These are phyloP conservation scores for Lotus japonicus DNA, from an alignment of 306 rosid genomes.

Conservation along the genomic window DNA sequence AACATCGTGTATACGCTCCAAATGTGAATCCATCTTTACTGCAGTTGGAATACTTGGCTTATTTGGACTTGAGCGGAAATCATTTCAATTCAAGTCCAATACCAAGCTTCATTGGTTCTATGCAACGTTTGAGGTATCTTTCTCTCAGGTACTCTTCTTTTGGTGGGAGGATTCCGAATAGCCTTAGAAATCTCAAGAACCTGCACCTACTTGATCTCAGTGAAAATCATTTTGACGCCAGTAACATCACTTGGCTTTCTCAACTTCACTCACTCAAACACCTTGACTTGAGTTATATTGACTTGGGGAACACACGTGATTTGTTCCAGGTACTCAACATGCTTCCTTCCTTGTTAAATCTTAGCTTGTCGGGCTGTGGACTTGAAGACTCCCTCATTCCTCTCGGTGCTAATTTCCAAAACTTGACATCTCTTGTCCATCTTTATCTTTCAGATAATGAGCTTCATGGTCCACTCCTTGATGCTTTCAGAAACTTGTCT, in stretches of 20 bases:
- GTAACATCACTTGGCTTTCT: constrained; percentile 13
- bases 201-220: not conserved
- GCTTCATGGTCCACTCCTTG: too few species aligned
- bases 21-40: not conserved
- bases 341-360: too few species aligned
- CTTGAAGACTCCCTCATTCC: too few species aligned
- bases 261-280: not conserved
- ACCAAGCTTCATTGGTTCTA: not conserved
- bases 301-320: not conserved
- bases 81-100: not conserved
- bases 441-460: too few species aligned
- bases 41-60: constrained; percentile 7
- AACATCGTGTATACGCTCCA: too few species aligned
- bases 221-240: not conserved
- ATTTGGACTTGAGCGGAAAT: constrained; percentile 15
- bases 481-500: too few species aligned
- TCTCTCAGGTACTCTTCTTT: not conserved
- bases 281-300: not conserved
- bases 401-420: too few species aligned
- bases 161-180: not conserved
- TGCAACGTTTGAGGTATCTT: not conserved
- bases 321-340: too few species aligned
- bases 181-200: constrained; percentile 9
- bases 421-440: too few species aligned
- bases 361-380: too few species aligned